Evolutionary conservation across 2,329 filamentous ascomycete species (phyloP), one percentile per base, ranked within the genome.

Genomic region (Blastomyces emzantsi): DNA sequence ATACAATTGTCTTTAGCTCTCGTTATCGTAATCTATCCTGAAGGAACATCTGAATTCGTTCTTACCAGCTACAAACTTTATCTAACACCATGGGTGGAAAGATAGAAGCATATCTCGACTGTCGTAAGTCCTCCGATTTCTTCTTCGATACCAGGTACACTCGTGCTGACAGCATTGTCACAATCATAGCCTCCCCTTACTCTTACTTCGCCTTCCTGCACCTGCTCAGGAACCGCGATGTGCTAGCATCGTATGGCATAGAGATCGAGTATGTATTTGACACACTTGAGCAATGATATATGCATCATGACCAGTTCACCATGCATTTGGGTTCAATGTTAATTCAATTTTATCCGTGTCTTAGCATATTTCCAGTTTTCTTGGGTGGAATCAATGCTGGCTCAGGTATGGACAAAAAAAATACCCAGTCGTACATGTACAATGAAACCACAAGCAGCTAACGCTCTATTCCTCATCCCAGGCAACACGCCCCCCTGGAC

Each of bases 401-500:
- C 25, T 82, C 82, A 55, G 84, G 84, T 86, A 75, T 63, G 73
- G 66, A 52, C 17, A 55, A 19, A n/a, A 19, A 4, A 55, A 19
- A n/a, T 28, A 4, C 33, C 30, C 17, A 8, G 5, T 22, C 45
- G 30, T 36, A n/a, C 8, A 11, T 2, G 33, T 11, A 33, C 41
- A 22, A 51, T 51, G 22, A 15, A 51, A 52, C 25, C 5, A 22
- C 28, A 51, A 30, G n/a, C 13, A 30, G 36, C 63, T 55, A 47
- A 60, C 28, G 63, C 52, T 33, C 66, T 36, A 41, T n/a, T 30
- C 22, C 59, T 60, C 41, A 36, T 36, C n/a, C 36, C 67, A 85
- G 87, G 88, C 60, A 93, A 94, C 74, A 85, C 85, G 67, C 89
- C 90, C 0, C 90, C 90, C 0, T 92, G 88, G 87, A 80, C 80